Percentiles rank a stretch among this genome's conserved stretches.
Conservation (phyloP, 2,329 filamentous ascomycete species). For the Penicillium verrucosum region DNA sequence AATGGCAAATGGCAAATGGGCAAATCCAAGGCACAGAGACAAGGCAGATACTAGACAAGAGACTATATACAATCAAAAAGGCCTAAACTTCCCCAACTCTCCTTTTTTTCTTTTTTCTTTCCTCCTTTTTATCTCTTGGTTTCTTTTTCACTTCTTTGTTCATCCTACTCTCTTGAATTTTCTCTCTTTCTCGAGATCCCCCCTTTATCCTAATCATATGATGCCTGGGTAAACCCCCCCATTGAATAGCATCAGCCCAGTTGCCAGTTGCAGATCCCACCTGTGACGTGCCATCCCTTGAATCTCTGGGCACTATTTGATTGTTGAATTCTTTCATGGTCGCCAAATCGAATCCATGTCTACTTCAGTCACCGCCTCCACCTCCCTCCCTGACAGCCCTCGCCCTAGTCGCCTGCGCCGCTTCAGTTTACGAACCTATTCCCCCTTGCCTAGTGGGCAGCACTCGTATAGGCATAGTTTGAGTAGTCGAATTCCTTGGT, state of each 20-base stretch:
- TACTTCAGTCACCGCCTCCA: slow-evolving; percentile 38
- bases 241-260: slow-evolving; percentile 12
- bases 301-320: background rate
- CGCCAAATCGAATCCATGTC: slow-evolving; percentile 23
- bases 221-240: slow-evolving; percentile 9
- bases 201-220: slow-evolving; percentile 5
- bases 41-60: background rate
- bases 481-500: slow-evolving; percentile 37
- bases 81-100: background rate
- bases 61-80: background rate
- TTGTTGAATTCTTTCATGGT: background rate
- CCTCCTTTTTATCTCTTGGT: background rate
- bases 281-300: background rate
- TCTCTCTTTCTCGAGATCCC: background rate
- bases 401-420: slow-evolving; percentile 39
- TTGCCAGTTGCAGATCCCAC: slow-evolving; percentile 18
- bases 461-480: slow-evolving; percentile 35
- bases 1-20: background rate
- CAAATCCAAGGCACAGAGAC: background rate
- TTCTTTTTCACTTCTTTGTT: background rate
- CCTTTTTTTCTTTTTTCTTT: background rate
- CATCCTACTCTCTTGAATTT: background rate
- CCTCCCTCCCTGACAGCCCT: slow-evolving; percentile 31
- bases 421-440: slow-evolving; percentile 40
- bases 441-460: slow-evolving; percentile 20